Conservation (phyloP, 495 filamentous ascomycete genomes). For the Ramalina peruviana region DNA sequence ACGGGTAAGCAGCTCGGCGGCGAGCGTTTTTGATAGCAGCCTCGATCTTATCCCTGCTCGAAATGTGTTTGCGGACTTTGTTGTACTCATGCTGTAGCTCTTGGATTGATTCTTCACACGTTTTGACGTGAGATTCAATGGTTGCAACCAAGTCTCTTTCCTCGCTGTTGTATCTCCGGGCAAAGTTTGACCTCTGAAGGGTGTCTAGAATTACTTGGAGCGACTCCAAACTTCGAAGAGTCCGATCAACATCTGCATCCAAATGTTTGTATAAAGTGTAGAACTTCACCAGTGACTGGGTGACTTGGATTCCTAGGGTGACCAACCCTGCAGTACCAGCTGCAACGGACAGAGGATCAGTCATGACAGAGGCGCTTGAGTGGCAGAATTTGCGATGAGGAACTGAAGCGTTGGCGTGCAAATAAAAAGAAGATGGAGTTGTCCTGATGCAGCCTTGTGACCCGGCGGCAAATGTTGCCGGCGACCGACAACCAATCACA, state of each 20-base stretch:
- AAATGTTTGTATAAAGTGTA: conserved; percentile 18
- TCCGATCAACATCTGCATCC: conserved; percentile 9
- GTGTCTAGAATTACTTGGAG: conserved; percentile 11
- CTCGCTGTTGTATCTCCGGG: conserved; percentile 11
- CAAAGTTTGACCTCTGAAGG: conserved; percentile 8
- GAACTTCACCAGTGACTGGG: conserved; percentile 17
- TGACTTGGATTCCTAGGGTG: conserved; percentile 21
- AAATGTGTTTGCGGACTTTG: neutral
- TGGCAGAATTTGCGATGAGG: too few relatives aligned
- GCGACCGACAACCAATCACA: too few relatives aligned
- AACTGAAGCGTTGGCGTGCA: too few relatives aligned
- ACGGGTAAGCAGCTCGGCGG: conserved; percentile 18
- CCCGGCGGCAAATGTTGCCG: too few relatives aligned
- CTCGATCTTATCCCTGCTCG: neutral
- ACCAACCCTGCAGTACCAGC: conserved; percentile 17
- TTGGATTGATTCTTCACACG: conserved; percentile 19
- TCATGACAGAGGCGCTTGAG: conserved; percentile 5
- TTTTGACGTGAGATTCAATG: conserved; percentile 12
- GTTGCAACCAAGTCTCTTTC: conserved; percentile 14
- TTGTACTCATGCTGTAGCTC: conserved; percentile 19
- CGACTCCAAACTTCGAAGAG: conserved; percentile 7
- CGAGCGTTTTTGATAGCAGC: conserved; percentile 8
- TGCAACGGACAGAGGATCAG: conserved; percentile 21
- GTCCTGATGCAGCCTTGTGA: too few relatives aligned
- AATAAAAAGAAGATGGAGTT: too few relatives aligned